These are phyloP conservation scores for Phytophthora foliorum DNA, from an alignment of 352 stramenopile genomes.

Conservation along the genomic window DNA sequence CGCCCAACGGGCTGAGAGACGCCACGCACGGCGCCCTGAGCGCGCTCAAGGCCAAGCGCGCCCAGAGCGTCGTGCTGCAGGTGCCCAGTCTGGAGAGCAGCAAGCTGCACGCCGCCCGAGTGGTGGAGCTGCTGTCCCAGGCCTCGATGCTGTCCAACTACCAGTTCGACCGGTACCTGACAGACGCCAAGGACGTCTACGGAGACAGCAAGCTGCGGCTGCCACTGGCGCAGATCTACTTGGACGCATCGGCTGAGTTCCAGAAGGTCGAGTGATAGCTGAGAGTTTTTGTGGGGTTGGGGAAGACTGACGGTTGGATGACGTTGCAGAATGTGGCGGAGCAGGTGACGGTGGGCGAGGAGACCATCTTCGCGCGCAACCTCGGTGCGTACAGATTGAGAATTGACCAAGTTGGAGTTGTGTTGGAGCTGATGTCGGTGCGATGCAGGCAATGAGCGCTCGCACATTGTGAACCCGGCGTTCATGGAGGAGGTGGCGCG, in stretches of 20 bases:
- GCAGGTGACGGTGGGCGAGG: conserved; percentile 73
- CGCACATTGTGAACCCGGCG: conserved; percentile 77
- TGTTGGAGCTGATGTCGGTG: neutral
- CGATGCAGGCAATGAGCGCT: conserved; percentile 76
- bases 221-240: conserved; percentile 71
- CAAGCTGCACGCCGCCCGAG: conserved; percentile 42
- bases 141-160: conserved; percentile 89
- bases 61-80: conserved; percentile 63
- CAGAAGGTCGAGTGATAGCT: conserved; percentile 47
- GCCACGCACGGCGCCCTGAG: conserved; percentile 74
- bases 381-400: conserved; percentile 48
- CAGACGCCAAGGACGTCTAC: conserved; percentile 56
- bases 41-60: conserved; percentile 58
- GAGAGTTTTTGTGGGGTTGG: neutral
- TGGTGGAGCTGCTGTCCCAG: conserved; percentile 80
- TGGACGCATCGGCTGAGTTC: conserved; percentile 66
- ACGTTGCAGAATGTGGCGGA: conserved; percentile 61
- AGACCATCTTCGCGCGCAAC: conserved; percentile 89
- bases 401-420: neutral
- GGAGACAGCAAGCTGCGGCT: conserved; percentile 76
- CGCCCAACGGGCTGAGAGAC: conserved; percentile 69
- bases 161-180: conserved; percentile 89
- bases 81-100: conserved; percentile 49
- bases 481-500: conserved; percentile 87
- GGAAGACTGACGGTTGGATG: conserved; percentile 7